Evolutionary conservation across 2,329 filamentous ascomycete genomes (phyloP), one percentile per base, ranked within the genome.

Genomic region (Cadophora sp.): DNA sequence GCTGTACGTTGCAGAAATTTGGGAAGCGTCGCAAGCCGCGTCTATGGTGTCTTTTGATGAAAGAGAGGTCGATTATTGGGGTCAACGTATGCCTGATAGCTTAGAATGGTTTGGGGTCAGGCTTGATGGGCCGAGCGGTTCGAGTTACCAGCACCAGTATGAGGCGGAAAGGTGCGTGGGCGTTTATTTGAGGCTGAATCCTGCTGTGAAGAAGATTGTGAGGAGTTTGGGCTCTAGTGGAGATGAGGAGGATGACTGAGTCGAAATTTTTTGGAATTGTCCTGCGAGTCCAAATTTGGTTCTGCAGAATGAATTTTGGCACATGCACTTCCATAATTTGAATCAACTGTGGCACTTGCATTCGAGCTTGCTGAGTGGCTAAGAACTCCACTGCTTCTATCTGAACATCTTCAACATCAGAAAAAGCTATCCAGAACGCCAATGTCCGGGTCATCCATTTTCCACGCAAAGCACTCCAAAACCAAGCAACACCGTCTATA

Each of bases 21-120:
- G 9, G 12, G 11, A 40, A 2, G 61, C 46, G 27, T 63, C 61
- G 4, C 16, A 26, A 37, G 46, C 22, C 3, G 61, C 61, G 6
- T 40, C 48, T 5, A 26, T 27, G 12, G n/a, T 37, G 46, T 16
- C 61, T n/a, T 63, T 24, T 1, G 6, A 37, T 5, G 61, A 55
- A 0, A 53, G 31, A 29, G 2, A 34, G 46, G n/a, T 63, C 31
- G 61, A 63, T 27, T 40, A 48, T 11, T 63, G 16, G 27, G n/a
- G 46, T 26, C 1, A 34, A 0, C 12, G 29, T 4, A n/a, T 53
- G 48, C 61, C 58, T 19, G 61, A 63, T 37, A 46, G 31, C 19
- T 26, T 63, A 22, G 48, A 63, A 8, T 53, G 27, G 27, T 37
- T 40, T 37, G 61, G 61, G 4, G 27, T 63, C 19, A 46, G 58